Evolutionary conservation across 257 asterid species (phyloP), one percentile per base, ranked within the genome.

Genomic region (Scutellaria galericulata): DNA sequence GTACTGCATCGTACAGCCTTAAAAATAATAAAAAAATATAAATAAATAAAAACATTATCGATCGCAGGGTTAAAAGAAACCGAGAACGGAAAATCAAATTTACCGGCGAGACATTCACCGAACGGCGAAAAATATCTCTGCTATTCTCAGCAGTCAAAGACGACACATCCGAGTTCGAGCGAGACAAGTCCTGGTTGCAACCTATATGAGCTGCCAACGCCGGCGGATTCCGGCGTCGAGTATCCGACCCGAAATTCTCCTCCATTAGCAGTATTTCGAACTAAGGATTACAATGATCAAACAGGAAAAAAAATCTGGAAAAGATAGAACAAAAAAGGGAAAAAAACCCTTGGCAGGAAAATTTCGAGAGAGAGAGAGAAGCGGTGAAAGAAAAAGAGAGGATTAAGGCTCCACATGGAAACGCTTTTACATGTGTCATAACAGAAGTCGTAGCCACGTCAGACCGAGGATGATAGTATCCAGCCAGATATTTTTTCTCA

Each of bases 401-500:
- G 15, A 2, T 22, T 48, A 42, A 18, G 77, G 85, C 72, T 81
- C 96, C 90, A 87, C 88, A 76, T 76, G 84, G 88, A 76, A 5
- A 78, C 88, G 85, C 94, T 89, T 91, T 91, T 80, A 83, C 94
- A 83, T 86, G 94, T 91, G 94, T 78, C 86, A 55, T 65, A 22
- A 31, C 15, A 22, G 50, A 71, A 15, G 62, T 13, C 0, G n/a
- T 9, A 35, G 89, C 86, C 93, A 85, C 74, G 92, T 87, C 81
- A 39, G 75, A 64, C 45, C 15, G 12, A 40, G 11, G 66, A 14
- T 46, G 85, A 83, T 67, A 84, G 75, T 84, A 24, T 81, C 79
- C 88, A 84, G 59, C 80, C 82, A 87, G 96, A 89, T 87, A 85
- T 89, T 89, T 83, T 75, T 24, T 24, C 48, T 51, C 44, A 63